phyloP scores from a whole-genome alignment of 2,329 filamentous ascomycete species.

The Ceratocystis harringtonii region DNA sequence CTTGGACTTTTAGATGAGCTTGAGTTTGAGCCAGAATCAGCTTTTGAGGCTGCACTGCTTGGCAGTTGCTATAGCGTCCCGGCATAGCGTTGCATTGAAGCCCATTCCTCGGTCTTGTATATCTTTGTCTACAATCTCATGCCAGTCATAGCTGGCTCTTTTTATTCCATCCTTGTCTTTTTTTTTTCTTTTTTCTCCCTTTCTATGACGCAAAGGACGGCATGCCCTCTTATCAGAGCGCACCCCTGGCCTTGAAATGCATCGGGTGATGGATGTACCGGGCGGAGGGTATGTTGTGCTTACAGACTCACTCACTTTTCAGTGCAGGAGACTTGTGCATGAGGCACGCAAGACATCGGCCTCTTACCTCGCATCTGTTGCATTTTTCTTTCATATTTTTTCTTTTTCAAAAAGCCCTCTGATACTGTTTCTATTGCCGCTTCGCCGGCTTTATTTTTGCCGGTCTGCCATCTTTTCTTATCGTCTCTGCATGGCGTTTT shows the following conservation, averaged over 20 bases:
- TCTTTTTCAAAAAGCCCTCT: neutral
- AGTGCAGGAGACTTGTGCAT: too few species aligned
- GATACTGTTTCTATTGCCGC: neutral
- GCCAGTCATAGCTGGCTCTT: neutral
- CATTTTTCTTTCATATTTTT: neutral
- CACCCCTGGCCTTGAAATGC: conserved; percentile 3
- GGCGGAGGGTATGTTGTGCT: too few species aligned
- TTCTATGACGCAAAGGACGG: conserved; percentile 9
- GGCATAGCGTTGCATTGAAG: neutral
- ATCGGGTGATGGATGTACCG: too few species aligned
- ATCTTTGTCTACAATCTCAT: neutral
- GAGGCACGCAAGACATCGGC: too few species aligned
- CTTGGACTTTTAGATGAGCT: neutral
- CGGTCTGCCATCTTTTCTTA: neutral
- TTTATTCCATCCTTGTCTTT: neutral
- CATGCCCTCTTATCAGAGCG: neutral
- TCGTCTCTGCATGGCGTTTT: conserved; percentile 10
- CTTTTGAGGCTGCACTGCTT: neutral
- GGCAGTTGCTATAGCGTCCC: neutral
- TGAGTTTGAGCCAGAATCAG: conserved; percentile 1
- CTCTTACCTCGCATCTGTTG: too few species aligned
- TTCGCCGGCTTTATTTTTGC: neutral
- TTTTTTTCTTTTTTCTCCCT: neutral
- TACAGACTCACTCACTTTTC: too few species aligned
- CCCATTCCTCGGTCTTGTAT: neutral